Evolutionary conservation across 2,329 filamentous ascomycete species (phyloP).

Genomic region (Seiridium unicorne): DNA sequence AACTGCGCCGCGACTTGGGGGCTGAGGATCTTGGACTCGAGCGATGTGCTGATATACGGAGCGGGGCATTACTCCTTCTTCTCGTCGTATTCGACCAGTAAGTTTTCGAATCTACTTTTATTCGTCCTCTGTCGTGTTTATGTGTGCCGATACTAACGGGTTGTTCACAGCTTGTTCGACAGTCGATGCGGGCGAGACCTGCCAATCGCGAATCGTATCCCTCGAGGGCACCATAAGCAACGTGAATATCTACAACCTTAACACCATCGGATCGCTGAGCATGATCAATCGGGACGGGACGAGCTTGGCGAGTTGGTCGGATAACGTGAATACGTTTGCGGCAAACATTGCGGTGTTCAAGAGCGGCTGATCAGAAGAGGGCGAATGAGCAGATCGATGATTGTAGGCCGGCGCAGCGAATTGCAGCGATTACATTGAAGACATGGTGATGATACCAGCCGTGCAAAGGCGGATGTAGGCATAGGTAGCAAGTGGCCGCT

Average conservation of each 20-base stretch:
- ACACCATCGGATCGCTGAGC: slow-evolving; percentile 41
- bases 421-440: neutral
- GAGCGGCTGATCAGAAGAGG: neutral
- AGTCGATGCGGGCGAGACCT: slow-evolving; percentile 31
- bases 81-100: slow-evolving; percentile 51
- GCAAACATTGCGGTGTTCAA: slow-evolving; percentile 28
- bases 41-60: slow-evolving; percentile 53
- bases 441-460: no score
- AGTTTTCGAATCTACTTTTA: slow-evolving; percentile 10
- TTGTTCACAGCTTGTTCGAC: slow-evolving; percentile 29
- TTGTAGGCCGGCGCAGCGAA: neutral
- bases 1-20: slow-evolving; percentile 54
- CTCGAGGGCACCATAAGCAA: slow-evolving; percentile 32
- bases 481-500: no score
- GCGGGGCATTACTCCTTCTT: slow-evolving; percentile 62
- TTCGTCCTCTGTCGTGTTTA: neutral
- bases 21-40: slow-evolving; percentile 53
- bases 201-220: slow-evolving; percentile 37
- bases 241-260: slow-evolving; percentile 42
- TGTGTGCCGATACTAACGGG: neutral
- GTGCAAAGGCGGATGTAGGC: no score
- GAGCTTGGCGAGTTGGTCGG: slow-evolving; percentile 26
- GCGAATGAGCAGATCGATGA: neutral
- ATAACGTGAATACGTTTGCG: slow-evolving; percentile 29
- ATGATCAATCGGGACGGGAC: slow-evolving; percentile 34